Conservation (phyloP, 768 basidiomycete species). For the Podaxis sp. region DNA sequence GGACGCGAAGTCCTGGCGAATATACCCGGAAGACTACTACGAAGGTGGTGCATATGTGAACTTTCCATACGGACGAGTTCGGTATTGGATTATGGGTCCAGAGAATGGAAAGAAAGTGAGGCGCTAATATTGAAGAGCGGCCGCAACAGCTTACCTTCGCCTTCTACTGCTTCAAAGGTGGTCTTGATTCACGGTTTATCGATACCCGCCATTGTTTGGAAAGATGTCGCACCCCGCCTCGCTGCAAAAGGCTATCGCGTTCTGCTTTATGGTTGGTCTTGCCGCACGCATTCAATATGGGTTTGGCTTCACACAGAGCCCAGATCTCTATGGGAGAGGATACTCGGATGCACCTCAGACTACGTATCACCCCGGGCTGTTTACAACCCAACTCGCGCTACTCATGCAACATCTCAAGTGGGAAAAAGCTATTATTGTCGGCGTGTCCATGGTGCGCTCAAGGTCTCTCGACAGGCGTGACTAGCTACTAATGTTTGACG, state of each 20-base stretch:
- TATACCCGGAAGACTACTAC: constrained; percentile 74
- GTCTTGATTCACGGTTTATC: constrained; percentile 79
- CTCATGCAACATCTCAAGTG: constrained; percentile 78
- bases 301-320: not conserved
- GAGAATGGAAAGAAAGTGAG: constrained; percentile 61
- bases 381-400: constrained; percentile 77
- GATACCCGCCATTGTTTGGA: constrained; percentile 76
- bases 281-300: not conserved
- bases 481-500: not conserved
- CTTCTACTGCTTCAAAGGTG: constrained; percentile 39
- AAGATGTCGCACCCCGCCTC: constrained; percentile 65
- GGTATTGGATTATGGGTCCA: constrained; percentile 79
- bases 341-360: constrained; percentile 79
- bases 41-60: constrained; percentile 59
- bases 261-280: constrained; percentile 62
- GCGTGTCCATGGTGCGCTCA: constrained; percentile 69
- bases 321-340: constrained; percentile 80
- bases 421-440: constrained; percentile 62
- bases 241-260: constrained; percentile 67
- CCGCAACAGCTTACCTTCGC: not conserved
- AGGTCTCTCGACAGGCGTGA: not conserved
- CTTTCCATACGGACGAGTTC: constrained; percentile 65
- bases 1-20: constrained; percentile 55
- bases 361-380: constrained; percentile 62
- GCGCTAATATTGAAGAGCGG: not conserved